A percentile compares a stretch with the other conserved stretches of the same genome.
Evolutionary conservation across 495 filamentous ascomycete species (phyloP).

Genomic region (Aspergillus funiculosus): DNA sequence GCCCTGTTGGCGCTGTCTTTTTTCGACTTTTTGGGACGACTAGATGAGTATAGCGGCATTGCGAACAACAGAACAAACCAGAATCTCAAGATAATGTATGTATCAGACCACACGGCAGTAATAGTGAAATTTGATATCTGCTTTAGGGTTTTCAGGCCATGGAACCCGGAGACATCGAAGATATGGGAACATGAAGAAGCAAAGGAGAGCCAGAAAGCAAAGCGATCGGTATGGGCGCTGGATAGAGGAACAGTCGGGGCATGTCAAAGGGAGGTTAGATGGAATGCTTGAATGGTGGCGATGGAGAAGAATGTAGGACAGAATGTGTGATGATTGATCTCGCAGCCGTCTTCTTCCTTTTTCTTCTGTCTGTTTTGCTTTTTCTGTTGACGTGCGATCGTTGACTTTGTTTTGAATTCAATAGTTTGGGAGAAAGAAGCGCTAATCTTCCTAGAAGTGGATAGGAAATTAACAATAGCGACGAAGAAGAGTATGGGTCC

Average conservation of each 20-base stretch:
- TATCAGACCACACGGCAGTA: background rate
- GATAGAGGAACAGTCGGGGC: slow-evolving; percentile 15
- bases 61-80: slow-evolving; percentile 10
- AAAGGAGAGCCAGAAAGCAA: background rate
- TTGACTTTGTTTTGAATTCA: background rate
- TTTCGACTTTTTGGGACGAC: slow-evolving; percentile 27
- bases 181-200: slow-evolving; percentile 19
- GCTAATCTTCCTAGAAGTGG: background rate
- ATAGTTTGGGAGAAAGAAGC: slow-evolving; percentile 6
- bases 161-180: slow-evolving; percentile 8
- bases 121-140: slow-evolving; percentile 2
- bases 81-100: slow-evolving; percentile 4
- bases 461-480: background rate
- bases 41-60: slow-evolving; percentile 30
- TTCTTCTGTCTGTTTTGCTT: slow-evolving; percentile 1
- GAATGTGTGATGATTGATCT: slow-evolving; percentile 8
- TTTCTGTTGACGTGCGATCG: background rate
- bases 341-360: slow-evolving; percentile 1
- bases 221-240: background rate
- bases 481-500: too few species aligned
- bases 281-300: slow-evolving; percentile 7
- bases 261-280: slow-evolving; percentile 18
- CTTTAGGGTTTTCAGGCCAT: slow-evolving; percentile 17
- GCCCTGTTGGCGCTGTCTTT: slow-evolving; percentile 30
- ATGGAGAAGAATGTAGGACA: slow-evolving; percentile 20